Evolutionary conservation across 257 asterid species (phyloP).

Genomic region (Ilex aquifolium): DNA sequence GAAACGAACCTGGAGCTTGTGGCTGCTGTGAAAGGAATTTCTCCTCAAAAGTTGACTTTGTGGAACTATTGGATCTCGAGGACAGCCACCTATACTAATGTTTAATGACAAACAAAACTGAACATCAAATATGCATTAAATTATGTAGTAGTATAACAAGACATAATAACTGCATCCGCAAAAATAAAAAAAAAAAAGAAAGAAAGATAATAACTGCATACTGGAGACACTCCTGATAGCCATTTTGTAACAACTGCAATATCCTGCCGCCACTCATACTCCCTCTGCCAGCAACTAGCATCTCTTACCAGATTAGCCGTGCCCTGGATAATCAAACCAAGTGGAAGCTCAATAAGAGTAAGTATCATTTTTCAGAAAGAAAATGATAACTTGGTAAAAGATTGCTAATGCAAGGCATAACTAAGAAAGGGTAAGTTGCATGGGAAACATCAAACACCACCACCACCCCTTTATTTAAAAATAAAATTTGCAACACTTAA

Average conservation of each 20-base stretch:
- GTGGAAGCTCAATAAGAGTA: slow-evolving; percentile 11
- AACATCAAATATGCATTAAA: slow-evolving; percentile 16
- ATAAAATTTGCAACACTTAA: too few species aligned
- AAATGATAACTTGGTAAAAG: not conserved
- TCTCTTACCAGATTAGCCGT: slow-evolving; percentile 83
- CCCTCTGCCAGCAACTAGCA: slow-evolving; percentile 96
- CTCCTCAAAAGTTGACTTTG: slow-evolving; percentile 85
- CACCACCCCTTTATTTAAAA: too few species aligned
- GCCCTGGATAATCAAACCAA: slow-evolving; percentile 47
- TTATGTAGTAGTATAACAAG: not conserved
- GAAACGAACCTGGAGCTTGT: slow-evolving; percentile 67
- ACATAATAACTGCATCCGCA: slow-evolving; percentile 36
- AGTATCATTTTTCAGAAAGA: not conserved
- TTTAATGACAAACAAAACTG: slow-evolving; percentile 29
- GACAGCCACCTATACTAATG: slow-evolving; percentile 98
- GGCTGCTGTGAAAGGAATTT: slow-evolving; percentile 90
- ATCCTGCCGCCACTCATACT: slow-evolving; percentile 98
- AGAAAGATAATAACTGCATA: slow-evolving; percentile 34
- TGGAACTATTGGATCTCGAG: slow-evolving; percentile 59
- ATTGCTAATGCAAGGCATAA: not conserved
- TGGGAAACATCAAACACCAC: too few species aligned
- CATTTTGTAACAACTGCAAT: slow-evolving; percentile 97
- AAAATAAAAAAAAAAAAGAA: too few species aligned
- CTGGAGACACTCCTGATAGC: slow-evolving; percentile 98
- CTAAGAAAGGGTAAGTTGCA: not conserved